Evolutionary conservation across 306 rosid genomes (phyloP), one percentile per base, ranked within the genome.

Genomic region (Coriaria nepalensis): DNA sequence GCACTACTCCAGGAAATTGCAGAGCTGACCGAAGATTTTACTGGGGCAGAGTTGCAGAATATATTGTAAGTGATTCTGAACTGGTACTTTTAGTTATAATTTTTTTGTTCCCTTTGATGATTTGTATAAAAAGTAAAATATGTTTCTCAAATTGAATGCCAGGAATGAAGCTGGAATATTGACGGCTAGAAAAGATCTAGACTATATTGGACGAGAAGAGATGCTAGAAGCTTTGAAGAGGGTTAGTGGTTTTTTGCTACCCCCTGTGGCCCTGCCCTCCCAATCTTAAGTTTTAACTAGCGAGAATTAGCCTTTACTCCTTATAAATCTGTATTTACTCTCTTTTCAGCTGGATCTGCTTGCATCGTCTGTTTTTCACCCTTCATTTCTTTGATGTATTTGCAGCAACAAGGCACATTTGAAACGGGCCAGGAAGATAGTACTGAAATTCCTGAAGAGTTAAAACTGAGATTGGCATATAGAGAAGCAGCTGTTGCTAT

Each of bases 81-180:
- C n/a, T n/a, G n/a, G n/a, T n/a, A 51, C 39, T 59, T 35, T 39
- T 50, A 43, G 15, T 60, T 64, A 11, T 40, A 52, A 55, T 49
- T 47, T 59, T 45, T 45, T 41, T 61, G n/a, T n/a, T n/a, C n/a
- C n/a, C n/a, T n/a, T n/a, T n/a, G n/a, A n/a, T n/a, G n/a, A n/a
- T n/a, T n/a, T n/a, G n/a, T n/a, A n/a, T n/a, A n/a, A n/a, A n/a
- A n/a, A n/a, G n/a, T n/a, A 39, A 43, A 52, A 29, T 66, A 70
- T 35, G 29, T 59, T 68, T 55, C 61, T 52, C 53, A 40, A 47
- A 45, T 59, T 43, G 40, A 59, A 62, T 73, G 62, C 56, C 95
- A 88, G 97, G 76, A 88, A 88, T 44, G 97, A 88, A 76, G 97
- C 97, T 66, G 97, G 97, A 64, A 88, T 88, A 68, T 82, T 88